phyloP scores from a whole-genome alignment of 1,284 basidiomycete species.

The Ustilago trichophora region DNA sequence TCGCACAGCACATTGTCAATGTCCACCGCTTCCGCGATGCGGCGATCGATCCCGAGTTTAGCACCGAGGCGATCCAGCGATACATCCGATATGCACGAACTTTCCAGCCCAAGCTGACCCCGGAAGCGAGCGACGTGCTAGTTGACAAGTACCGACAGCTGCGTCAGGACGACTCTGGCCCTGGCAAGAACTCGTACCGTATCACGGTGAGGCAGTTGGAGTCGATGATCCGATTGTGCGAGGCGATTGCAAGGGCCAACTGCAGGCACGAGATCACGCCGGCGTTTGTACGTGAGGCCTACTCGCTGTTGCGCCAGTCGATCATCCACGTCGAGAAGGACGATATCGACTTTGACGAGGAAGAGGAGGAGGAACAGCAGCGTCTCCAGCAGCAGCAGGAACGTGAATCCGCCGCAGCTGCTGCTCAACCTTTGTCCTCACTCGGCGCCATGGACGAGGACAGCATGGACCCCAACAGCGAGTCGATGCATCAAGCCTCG shows the following conservation, averaged over 20 bases:
- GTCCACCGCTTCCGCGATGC: conserved; percentile 95
- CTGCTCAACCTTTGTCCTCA: conserved; percentile 33
- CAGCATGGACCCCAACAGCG: conserved; percentile 73
- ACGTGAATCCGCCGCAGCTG: background rate
- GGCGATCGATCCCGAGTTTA: conserved; percentile 94
- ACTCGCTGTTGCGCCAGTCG: conserved; percentile 89
- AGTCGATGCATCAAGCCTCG: conserved; percentile 68
- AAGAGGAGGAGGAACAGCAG: conserved; percentile 74
- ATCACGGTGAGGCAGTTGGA: conserved; percentile 96
- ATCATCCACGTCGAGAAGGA: conserved; percentile 99
- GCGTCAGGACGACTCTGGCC: conserved; percentile 84
- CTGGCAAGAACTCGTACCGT: conserved; percentile 88
- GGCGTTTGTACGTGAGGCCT: conserved; percentile 93
- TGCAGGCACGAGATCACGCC: conserved; percentile 82
- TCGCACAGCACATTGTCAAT: conserved; percentile 96
- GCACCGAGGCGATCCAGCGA: conserved; percentile 92
- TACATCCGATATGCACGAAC: conserved; percentile 97
- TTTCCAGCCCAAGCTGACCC: conserved; percentile 85
- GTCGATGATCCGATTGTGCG: conserved; percentile 94
- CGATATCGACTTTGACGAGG: conserved; percentile 96
- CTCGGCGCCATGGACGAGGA: conserved; percentile 43
- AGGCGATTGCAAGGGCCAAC: conserved; percentile 96
- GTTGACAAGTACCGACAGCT: conserved; percentile 95
- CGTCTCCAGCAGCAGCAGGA: conserved; percentile 64
- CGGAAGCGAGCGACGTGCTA: conserved; percentile 88